These are phyloP conservation scores for Paralagenidium karlingii DNA, from an alignment of 352 stramenopile genomes.

Conservation along the genomic window DNA sequence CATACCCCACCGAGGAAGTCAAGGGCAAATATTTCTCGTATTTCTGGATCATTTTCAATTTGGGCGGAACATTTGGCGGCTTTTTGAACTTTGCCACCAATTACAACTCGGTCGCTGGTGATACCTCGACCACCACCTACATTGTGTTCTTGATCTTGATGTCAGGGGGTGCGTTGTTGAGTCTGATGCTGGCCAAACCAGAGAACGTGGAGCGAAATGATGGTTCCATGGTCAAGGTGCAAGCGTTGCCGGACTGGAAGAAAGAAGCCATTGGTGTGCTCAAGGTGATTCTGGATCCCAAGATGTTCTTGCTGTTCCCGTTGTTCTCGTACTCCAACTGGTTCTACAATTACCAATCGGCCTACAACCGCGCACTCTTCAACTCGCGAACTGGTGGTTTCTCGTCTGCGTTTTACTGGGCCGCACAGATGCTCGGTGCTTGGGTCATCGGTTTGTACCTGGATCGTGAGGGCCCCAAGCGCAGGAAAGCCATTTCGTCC, in stretches of 20 bases:
- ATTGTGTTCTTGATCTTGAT: constrained; percentile 45
- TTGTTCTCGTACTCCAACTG: constrained; percentile 52
- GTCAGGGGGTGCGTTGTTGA: constrained; percentile 18
- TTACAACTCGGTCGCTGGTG: constrained; percentile 4
- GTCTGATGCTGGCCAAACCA: constrained; percentile 21
- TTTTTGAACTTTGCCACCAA: constrained; percentile 44
- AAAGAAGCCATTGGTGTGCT: too few relatives aligned
- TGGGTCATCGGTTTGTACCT: constrained; percentile 13
- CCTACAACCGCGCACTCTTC: constrained; percentile 33
- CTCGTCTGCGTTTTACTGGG: constrained; percentile 25
- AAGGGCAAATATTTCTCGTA: constrained; percentile 38
- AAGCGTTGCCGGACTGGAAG: too few relatives aligned
- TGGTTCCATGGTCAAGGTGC: too few relatives aligned
- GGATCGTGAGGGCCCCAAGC: constrained; percentile 5
- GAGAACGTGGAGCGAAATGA: constrained; percentile 13
- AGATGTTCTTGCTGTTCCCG: constrained; percentile 18
- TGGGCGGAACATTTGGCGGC: constrained; percentile 44
- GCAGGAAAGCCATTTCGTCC: constrained; percentile 1
- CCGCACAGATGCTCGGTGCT: constrained; percentile 25
- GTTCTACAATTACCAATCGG: constrained; percentile 54
- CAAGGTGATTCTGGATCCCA: too few relatives aligned
- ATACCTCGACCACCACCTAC: constrained; percentile 43
- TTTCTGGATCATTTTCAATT: constrained; percentile 82
- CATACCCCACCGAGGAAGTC: constrained; percentile 25
- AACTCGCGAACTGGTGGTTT: constrained; percentile 22